phyloP scores from a whole-genome alignment of 345 rosid genomes.

The Laguncularia racemosa region DNA sequence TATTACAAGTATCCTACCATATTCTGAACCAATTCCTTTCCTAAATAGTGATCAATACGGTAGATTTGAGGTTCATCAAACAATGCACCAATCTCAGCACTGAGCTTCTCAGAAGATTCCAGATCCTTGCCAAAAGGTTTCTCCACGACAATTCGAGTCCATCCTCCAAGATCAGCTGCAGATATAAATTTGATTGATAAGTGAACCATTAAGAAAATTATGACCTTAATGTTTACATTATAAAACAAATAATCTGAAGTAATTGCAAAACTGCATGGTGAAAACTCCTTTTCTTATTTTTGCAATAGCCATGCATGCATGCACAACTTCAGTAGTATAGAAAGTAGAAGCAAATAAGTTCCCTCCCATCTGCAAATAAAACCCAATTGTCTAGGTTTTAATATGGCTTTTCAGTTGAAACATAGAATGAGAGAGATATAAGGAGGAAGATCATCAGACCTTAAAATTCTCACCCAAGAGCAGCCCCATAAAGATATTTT shows the following conservation, averaged over 20 bases:
- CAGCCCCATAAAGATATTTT: too few relatives aligned
- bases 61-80: slow-evolving; percentile 89
- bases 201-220: not conserved
- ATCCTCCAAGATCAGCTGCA: slow-evolving; percentile 88
- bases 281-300: too few relatives aligned
- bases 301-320: too few relatives aligned
- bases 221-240: not conserved
- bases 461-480: too few relatives aligned
- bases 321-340: too few relatives aligned
- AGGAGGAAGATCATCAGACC: too few relatives aligned
- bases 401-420: too few relatives aligned
- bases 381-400: too few relatives aligned
- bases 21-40: slow-evolving; percentile 97
- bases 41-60: slow-evolving; percentile 93
- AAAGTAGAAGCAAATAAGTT: too few relatives aligned
- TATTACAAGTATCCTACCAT: slow-evolving; percentile 41
- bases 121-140: slow-evolving; percentile 94
- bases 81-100: slow-evolving; percentile 80
- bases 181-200: slow-evolving; percentile 1
- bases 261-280: too few relatives aligned
- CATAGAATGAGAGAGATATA: too few relatives aligned
- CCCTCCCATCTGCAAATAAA: too few relatives aligned
- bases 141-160: slow-evolving; percentile 95
- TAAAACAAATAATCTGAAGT: not conserved
- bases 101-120: slow-evolving; percentile 76